Base-by-base conservation (phyloP, 2,329 filamentous ascomycete genomes). In the Aaosphaeria pasadenensis region DNA sequence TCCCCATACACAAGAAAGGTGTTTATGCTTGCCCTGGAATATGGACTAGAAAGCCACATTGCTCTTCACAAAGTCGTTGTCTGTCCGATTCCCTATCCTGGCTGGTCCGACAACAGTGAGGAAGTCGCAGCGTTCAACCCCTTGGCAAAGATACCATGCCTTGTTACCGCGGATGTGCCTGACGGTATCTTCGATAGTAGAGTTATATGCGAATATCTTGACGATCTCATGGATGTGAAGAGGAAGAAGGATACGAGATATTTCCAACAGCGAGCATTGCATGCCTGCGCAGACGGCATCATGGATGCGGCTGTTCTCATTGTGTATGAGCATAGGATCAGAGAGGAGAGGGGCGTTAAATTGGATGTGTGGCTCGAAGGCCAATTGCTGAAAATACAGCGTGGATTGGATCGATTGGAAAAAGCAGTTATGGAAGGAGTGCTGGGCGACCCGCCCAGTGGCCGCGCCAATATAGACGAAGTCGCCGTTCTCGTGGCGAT, bases 91-190 rank as follows among this genome's bases (percentile, higher is more conserved):
- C 49, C 53, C 1, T 61, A 60, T 35, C 49, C 54, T 5, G 64
- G 62, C 24, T 66, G 62, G 59, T 61, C 54, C 47, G 63, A 66
- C 53, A 62, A 66, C 51, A 63, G 57, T 43, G 51, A 50, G 4
- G 56, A 63, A 7, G 58, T 66, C 4, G 52, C 60, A 6, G 52
- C 43, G 1, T 61, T 48, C 41, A 67, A 66, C 29, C 64, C 63
- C 0, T 55, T 66, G 54, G 58, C 57, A 4, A 66, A 66, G 47
- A 66, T 68, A 6, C 62, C 62, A 0, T 64, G 59, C 31, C 47
- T 66, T 1, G 43, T 66, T 5, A 44, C 60, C 1, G 54, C 59
- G 4, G 55, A 64, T 38, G 51, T 61, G 4, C 54, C 59, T 4
- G 55, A 57, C 28, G 60, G 61, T 7, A 57, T 67, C 28, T 66